Conservation (phyloP, 495 filamentous ascomycete species). For the Podospora pseudopauciseta region DNA sequence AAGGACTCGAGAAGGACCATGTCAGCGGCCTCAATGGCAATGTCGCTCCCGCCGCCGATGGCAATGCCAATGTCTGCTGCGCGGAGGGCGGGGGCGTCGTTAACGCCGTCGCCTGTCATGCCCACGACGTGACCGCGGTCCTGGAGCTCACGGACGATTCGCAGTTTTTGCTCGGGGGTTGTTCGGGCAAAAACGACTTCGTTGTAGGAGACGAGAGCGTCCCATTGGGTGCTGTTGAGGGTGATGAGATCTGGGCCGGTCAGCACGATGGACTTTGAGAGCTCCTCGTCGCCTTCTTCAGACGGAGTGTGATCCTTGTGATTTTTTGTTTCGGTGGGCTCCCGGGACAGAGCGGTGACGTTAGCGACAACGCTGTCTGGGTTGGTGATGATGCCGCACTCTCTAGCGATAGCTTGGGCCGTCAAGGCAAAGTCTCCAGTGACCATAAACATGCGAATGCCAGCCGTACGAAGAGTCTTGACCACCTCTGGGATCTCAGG, state of each 20-base stretch:
- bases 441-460: conserved; percentile 66
- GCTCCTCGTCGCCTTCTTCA: conserved; percentile 4
- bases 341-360: conserved; percentile 39
- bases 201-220: conserved; percentile 38
- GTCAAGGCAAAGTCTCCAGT: conserved; percentile 73
- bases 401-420: conserved; percentile 62
- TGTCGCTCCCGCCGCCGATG: conserved; percentile 74
- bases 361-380: conserved; percentile 35
- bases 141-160: conserved; percentile 68
- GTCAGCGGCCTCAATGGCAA: conserved; percentile 67
- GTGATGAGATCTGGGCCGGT: conserved; percentile 57
- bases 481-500: conserved; percentile 62
- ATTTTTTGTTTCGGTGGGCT: conserved; percentile 9
- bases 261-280: conserved; percentile 42
- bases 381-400: conserved; percentile 62
- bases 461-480: conserved; percentile 53
- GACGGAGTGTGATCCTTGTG: conserved; percentile 5
- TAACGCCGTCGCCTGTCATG: conserved; percentile 75
- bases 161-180: conserved; percentile 72
- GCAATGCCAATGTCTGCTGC: conserved; percentile 76
- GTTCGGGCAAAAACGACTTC: conserved; percentile 63
- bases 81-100: conserved; percentile 73
- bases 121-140: conserved; percentile 51
- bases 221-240: conserved; percentile 48
- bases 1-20: conserved; percentile 69